phyloP scores from a whole-genome alignment of 345 rosid genomes.

The Populus tremula region DNA sequence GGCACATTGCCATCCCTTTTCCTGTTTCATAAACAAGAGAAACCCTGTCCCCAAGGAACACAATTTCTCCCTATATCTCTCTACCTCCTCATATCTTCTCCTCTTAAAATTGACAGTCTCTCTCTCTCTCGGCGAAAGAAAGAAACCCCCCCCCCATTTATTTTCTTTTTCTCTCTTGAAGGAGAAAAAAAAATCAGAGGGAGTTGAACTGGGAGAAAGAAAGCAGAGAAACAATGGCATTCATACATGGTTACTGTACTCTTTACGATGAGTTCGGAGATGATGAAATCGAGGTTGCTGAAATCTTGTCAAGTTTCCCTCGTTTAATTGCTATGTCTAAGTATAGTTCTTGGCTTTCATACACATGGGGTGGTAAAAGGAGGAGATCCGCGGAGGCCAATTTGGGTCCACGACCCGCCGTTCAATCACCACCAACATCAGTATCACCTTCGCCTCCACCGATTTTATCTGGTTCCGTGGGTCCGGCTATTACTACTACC shows the following conservation, averaged over 20 bases:
- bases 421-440: neutral
- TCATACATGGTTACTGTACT: neutral
- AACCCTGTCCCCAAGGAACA: slow-evolving; percentile 15
- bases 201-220: neutral
- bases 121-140: neutral
- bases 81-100: neutral
- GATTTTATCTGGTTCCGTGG: neutral
- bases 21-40: slow-evolving; percentile 9
- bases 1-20: slow-evolving; percentile 19
- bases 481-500: neutral
- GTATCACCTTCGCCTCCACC: neutral
- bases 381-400: slow-evolving; percentile 23
- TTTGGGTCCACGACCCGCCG: neutral
- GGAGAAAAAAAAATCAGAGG: neutral
- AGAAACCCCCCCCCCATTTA: neutral
- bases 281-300: slow-evolving; percentile 23
- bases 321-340: slow-evolving; percentile 5
- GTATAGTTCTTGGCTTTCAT: neutral
- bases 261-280: neutral
- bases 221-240: neutral
- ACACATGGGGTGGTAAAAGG: slow-evolving; percentile 30
- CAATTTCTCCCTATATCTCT: neutral
- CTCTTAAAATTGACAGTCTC: neutral
- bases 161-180: neutral
- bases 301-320: slow-evolving; percentile 26